A percentile compares a stretch with the other conserved stretches of the same genome.
Conservation (phyloP, 2,329 filamentous ascomycete species). For the Cladophialophora chaetospira region DNA sequence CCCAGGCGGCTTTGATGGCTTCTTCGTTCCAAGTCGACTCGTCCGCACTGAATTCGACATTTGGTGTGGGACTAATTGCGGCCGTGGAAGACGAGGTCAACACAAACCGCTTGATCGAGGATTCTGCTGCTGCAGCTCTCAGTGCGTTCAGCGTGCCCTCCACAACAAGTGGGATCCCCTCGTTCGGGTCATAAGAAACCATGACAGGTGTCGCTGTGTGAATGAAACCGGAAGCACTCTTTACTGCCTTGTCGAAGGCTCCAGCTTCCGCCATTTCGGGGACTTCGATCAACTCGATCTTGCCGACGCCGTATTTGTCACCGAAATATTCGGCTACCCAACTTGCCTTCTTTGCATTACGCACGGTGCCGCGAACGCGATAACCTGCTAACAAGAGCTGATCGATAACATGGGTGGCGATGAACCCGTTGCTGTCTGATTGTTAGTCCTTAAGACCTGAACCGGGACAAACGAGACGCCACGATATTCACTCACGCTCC, state of each 20-base stretch:
- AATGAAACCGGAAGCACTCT: slow-evolving; percentile 39
- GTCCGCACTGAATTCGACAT: slow-evolving; percentile 45
- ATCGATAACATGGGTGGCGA: slow-evolving; percentile 48
- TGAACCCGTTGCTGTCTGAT: slow-evolving; percentile 51
- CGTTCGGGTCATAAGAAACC: slow-evolving; percentile 42
- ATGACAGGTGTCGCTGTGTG: slow-evolving; percentile 47
- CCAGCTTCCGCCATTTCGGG: slow-evolving; percentile 38
- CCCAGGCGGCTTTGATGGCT: slow-evolving; percentile 39
- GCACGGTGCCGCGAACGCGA: slow-evolving; percentile 50
- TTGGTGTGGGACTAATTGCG: slow-evolving; percentile 22
- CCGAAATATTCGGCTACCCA: slow-evolving; percentile 43
- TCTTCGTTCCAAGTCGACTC: slow-evolving; percentile 42
- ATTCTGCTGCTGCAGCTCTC: slow-evolving; percentile 19
- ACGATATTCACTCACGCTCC: too few species aligned
- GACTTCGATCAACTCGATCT: slow-evolving; percentile 41
- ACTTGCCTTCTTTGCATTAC: slow-evolving; percentile 38
- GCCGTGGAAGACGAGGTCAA: slow-evolving; percentile 29
- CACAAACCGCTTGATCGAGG: slow-evolving; percentile 38
- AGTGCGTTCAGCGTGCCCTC: slow-evolving; percentile 47
- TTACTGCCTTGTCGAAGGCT: slow-evolving; percentile 36
- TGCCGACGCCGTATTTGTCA: slow-evolving; percentile 38
- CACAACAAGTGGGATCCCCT: slow-evolving; percentile 48
- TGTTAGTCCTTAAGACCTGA: too few species aligned
- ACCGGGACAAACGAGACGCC: too few species aligned
- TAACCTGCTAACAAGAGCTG: slow-evolving; percentile 47